These are phyloP conservation scores for Flaveria trinervia DNA, from an alignment of 129 eudicot genomes.

Conservation along the genomic window DNA sequence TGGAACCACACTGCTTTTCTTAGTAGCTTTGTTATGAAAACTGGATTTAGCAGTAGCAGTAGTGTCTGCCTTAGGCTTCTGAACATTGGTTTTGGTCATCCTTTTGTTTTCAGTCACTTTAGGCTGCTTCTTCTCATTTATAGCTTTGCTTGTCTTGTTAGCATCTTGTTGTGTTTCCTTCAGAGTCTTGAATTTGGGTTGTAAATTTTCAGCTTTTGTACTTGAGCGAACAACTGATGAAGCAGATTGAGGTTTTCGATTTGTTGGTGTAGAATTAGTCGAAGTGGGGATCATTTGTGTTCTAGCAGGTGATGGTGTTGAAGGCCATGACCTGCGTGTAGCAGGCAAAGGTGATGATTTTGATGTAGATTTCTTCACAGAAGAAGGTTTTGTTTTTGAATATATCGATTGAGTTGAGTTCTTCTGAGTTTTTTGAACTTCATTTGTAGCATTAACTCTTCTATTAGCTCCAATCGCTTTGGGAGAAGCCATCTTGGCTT, in stretches of 20 bases:
- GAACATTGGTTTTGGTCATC: slow-evolving; percentile 47
- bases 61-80: slow-evolving; percentile 44
- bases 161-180: slow-evolving; percentile 50
- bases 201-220: slow-evolving; percentile 57
- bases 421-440: slow-evolving; percentile 45
- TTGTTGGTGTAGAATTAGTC: slow-evolving; percentile 49
- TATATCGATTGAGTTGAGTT: slow-evolving; percentile 37
- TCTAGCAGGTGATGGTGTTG: slow-evolving; percentile 62
- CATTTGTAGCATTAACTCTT: slow-evolving; percentile 38
- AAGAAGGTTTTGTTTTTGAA: slow-evolving; percentile 52
- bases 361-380: slow-evolving; percentile 50
- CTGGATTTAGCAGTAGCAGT: slow-evolving; percentile 57
- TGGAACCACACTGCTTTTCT: slow-evolving; percentile 85
- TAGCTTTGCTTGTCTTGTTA: slow-evolving; percentile 40
- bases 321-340: slow-evolving; percentile 88
- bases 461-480: slow-evolving; percentile 44
- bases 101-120: slow-evolving; percentile 45
- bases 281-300: slow-evolving; percentile 44
- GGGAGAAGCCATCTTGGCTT: slow-evolving; percentile 47
- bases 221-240: slow-evolving; percentile 45
- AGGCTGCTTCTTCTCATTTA: slow-evolving; percentile 54
- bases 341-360: slow-evolving; percentile 65
- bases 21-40: slow-evolving; percentile 69
- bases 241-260: slow-evolving; percentile 59
- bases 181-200: slow-evolving; percentile 40